phyloP scores from a whole-genome alignment of 2,329 filamentous ascomycete genomes.

The Verticillium dahliae region DNA sequence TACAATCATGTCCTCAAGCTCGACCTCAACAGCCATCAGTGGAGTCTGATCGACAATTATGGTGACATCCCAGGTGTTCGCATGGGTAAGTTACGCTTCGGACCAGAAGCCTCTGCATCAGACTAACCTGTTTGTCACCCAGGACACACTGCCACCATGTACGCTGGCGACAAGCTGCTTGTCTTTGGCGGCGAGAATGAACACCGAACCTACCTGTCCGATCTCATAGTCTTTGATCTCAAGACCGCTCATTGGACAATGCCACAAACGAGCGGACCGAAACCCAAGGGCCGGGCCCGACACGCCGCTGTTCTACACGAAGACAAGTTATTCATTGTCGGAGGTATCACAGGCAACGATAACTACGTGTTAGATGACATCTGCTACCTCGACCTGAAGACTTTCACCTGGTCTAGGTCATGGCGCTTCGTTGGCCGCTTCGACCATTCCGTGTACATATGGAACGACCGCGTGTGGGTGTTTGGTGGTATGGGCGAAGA shows the following conservation, averaged over 20 bases:
- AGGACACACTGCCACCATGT: conserved; percentile 93
- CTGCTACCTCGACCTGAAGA: conserved; percentile 93
- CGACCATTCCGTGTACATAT: conserved; percentile 92
- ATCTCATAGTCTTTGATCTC: conserved; percentile 93
- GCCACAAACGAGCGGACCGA: conserved; percentile 74
- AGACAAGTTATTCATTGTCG: conserved; percentile 92
- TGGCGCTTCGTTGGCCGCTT: conserved; percentile 96
- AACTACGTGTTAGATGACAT: conserved; percentile 93
- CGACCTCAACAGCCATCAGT: conserved; percentile 81
- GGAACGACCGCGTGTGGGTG: conserved; percentile 88
- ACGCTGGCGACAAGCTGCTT: conserved; percentile 89
- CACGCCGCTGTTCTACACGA: conserved; percentile 94
- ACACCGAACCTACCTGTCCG: conserved; percentile 88
- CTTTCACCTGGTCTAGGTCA: conserved; percentile 92
- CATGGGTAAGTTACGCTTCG: conserved; percentile 62
- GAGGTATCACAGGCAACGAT: conserved; percentile 89
- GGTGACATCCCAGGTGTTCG: conserved; percentile 94
- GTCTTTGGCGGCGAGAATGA: conserved; percentile 98
- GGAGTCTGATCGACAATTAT: conserved; percentile 96
- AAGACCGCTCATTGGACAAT: conserved; percentile 94
- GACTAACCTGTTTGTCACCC: conserved; percentile 4
- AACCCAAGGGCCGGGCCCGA: conserved; percentile 83
- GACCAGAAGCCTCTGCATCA: neutral
- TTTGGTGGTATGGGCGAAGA: conserved; percentile 92
- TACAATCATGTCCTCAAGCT: conserved; percentile 95